Base-by-base conservation (phyloP, 2,329 filamentous ascomycete species). In the Aspergillus chevalieri region DNA sequence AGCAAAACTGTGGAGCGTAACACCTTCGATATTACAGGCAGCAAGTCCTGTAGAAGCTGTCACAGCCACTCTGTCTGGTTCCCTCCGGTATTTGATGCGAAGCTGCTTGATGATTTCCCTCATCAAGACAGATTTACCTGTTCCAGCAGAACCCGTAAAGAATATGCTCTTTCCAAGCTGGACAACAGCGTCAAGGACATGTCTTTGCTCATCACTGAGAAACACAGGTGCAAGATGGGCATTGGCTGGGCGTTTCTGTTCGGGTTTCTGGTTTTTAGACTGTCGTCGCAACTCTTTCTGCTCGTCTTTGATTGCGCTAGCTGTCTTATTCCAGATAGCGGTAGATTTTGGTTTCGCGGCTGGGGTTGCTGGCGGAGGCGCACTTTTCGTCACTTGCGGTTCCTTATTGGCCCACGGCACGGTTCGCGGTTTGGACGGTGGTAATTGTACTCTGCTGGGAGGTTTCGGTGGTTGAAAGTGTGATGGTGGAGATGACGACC, bases 81-180 rank as follows among this genome's bases (percentile, higher is more conserved):
- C 89, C 45, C 80, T 79, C 3, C 72, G 74, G 67, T 86, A 86
- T 64, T 94, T 96, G 54, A 81, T 82, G 52, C 86, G 87, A 46
- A 98, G 66, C 3, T 87, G 83, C 4, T 80, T 74, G 59, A 98
- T 97, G 52, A 97, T 95, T 56, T 94, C 84, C 55, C 91, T 82
- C 79, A 98, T 89, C 50, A 98, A 73, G 3, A 98, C 92, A 1
- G 93, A 98, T 75, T 98, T 98, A 68, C 93, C 93, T 4, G 93
- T 96, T 77, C 83, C 90, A 50, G 93, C 93, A 51, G 93, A 95
- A 59, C 93, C 93, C 1, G 93, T 98, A 68, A 98, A 98, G 74
- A 98, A 98, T 2, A 96, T 91, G 60, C 92, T 97, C 67, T 90
- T 86, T 51, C 81, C 81, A 55, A 87, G 75, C 19, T 93, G 81